phyloP scores from a whole-genome alignment of 2,329 filamentous ascomycete species.

The Calonectria pseudoreteaudii region DNA sequence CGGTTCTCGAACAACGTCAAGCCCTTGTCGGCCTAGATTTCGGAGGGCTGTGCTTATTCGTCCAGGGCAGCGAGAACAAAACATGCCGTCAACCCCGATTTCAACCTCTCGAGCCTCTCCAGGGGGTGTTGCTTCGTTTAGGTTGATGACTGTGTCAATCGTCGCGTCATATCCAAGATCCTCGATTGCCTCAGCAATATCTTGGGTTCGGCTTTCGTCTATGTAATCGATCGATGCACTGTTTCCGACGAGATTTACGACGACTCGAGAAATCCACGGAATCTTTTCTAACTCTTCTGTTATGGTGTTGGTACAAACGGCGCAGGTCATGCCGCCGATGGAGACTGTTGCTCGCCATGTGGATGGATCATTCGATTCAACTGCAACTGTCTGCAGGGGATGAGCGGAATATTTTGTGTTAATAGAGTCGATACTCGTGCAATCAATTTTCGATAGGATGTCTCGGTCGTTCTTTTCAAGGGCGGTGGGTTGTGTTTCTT shows the following conservation, averaged over 20 bases:
- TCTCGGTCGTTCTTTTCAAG: slow-evolving; percentile 21
- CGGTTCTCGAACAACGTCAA: slow-evolving; percentile 66
- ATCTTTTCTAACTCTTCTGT: slow-evolving; percentile 67
- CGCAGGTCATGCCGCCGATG: slow-evolving; percentile 80
- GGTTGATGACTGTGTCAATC: slow-evolving; percentile 62
- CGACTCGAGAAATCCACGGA: slow-evolving; percentile 68
- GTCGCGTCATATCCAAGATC: slow-evolving; percentile 75
- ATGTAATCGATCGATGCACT: slow-evolving; percentile 72
- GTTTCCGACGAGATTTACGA: slow-evolving; percentile 75
- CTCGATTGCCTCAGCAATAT: slow-evolving; percentile 63
- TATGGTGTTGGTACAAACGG: slow-evolving; percentile 74
- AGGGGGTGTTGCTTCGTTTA: slow-evolving; percentile 55
- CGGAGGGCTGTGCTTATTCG: slow-evolving; percentile 66
- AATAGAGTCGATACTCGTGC: slow-evolving; percentile 18
- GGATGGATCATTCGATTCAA: slow-evolving; percentile 7
- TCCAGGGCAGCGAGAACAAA: slow-evolving; percentile 77
- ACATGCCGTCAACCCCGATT: slow-evolving; percentile 78
- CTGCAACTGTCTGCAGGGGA: slow-evolving; percentile 40
- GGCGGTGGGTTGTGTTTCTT: slow-evolving; percentile 9
- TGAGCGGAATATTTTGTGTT: slow-evolving; percentile 18
- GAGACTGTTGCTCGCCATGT: slow-evolving; percentile 66
- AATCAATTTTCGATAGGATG: slow-evolving; percentile 22
- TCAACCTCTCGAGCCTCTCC: slow-evolving; percentile 67
- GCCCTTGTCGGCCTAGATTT: slow-evolving; percentile 59
- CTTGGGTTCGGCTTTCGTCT: slow-evolving; percentile 45